Evolutionary conservation across 2,329 filamentous ascomycete genomes (phyloP), one percentile per base, ranked within the genome.

Genomic region (Colletotrichum eremochloae): DNA sequence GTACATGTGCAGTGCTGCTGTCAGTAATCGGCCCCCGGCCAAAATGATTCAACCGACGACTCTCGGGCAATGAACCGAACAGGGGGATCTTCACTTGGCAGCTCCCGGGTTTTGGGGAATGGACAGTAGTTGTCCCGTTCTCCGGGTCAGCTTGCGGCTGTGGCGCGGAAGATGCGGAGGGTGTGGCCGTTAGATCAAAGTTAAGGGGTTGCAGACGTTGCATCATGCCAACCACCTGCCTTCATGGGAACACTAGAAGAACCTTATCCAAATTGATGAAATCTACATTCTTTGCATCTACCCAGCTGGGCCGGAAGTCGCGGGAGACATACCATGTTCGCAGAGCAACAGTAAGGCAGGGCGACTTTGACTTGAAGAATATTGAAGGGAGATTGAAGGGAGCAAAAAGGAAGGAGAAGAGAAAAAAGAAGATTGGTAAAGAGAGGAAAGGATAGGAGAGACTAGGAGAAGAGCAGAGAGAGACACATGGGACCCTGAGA

Each of bases 91-190:
- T 38, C 9, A 40, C 20, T 40, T 20, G 9, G 44, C 15, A 52
- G 33, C 11, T 29, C 24, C 1, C 7, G 5, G n/a, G 24, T 14
- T 18, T 24, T 5, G 44, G 6, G 42, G 33, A 38, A 48, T n/a
- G n/a, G 42, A 18, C 12, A 9, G 31, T n/a, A 71, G 12, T 63
- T 68, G 65, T 53, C 58, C 69, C 69, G 65, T 66, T 42, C 33
- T 44, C 69, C 65, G 65, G 58, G 46, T 72, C 65, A 31, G 38
- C 58, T 68, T 48, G 65, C 50, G 67, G 57, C 50, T 62, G 63
- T 63, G 57, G 42, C 55, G 29, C 20, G 44, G 29, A 46, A 31
- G n/a, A 14, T 24, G 63, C 57, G 68, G 64, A 36, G 40, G 48
- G n/a, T 1, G 15, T 20, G 18, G 42, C 15, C 20, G 14, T n/a